A percentile compares a stretch with the other conserved stretches of the same genome.
These are phyloP conservation scores for Salix caprea DNA, from an alignment of 345 rosid species.

Conservation along the genomic window DNA sequence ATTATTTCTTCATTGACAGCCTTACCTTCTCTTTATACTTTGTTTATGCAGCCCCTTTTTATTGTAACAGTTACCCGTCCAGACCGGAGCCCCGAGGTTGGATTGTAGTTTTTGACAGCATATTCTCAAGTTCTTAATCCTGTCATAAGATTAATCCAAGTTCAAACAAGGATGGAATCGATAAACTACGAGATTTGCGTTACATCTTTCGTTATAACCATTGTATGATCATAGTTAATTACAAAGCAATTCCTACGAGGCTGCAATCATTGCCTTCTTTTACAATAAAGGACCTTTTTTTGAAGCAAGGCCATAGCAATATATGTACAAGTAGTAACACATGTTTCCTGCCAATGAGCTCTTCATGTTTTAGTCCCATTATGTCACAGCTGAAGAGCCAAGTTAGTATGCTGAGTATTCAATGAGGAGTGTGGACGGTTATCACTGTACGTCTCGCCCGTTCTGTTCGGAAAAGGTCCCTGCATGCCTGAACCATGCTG, in stretches of 20 bases:
- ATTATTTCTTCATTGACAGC: not conserved
- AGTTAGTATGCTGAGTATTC: slow-evolving; percentile 18
- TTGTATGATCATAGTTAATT: not conserved
- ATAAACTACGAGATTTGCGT: not conserved
- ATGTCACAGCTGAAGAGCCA: slow-evolving; percentile 30
- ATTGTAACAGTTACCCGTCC: not conserved
- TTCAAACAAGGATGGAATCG: not conserved
- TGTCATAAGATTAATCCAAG: not conserved
- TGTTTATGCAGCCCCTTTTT: not conserved
- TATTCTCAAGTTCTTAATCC: not conserved
- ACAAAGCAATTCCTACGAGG: not conserved
- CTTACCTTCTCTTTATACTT: not conserved
- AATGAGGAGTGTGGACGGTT: slow-evolving; percentile 13
- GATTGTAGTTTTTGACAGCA: not conserved
- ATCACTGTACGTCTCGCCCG: slow-evolving; percentile 9
- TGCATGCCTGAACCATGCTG: slow-evolving; percentile 2
- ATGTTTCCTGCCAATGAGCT: too few relatives aligned
- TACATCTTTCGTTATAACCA: not conserved
- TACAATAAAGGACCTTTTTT: not conserved
- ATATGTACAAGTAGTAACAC: not conserved
- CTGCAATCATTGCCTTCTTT: not conserved
- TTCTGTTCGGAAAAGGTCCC: slow-evolving; percentile 3
- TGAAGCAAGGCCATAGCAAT: not conserved
- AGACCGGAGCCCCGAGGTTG: not conserved
- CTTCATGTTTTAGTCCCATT: not conserved